Base-by-base conservation (phyloP, 192 early-diverging fungal genomes). In the Funneliformis geosporum region DNA sequence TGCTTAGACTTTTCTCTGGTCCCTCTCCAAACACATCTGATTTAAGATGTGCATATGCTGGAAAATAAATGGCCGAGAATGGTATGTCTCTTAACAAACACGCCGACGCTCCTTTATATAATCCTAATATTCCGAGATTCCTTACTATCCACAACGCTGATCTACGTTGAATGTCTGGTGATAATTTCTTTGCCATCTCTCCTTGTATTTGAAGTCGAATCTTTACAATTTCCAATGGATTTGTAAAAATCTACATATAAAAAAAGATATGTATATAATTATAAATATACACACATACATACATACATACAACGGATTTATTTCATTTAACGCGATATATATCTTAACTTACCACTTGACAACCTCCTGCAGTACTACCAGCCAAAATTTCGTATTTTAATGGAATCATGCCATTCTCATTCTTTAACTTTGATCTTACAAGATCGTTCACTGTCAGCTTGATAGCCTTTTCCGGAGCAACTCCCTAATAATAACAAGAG, bases 221-320 rank as follows among this genome's bases (percentile, higher is more conserved):
- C 87, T 99, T 99, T 86, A 99, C 97, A 84, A 99, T 99, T 86
- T 99, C 97, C 78, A 99, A 84, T 40, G 97, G 97, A 79, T 99
- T 97, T 64, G 97, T 99, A 82, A 98, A 98, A 8, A 98, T 62
- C 81, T 82, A 72, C 16, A 18, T 28, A 43, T 14, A 47, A 60
- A 50, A 12, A 8, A 38, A 69, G 7, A 69, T 6, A 25, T 42
- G 12, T 33, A 39, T 21, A 71, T 2, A 39, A 60, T 79, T 6
- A n/a, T n/a, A n/a, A n/a, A n/a, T n/a, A n/a, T n/a, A n/a, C n/a
- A 23, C 3, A 64, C 7, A 12, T 40, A 66, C 9, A 65, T 44
- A 78, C 16, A 68, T 21, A 40, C 14, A n/a, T 68, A 1, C 33
- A 33, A 2, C 33, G 33, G 33, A 33, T 33, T 33, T 33, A n/a